Base-by-base conservation (phyloP, 1,139 yeast genomes). In the Suhomyces taliae region DNA sequence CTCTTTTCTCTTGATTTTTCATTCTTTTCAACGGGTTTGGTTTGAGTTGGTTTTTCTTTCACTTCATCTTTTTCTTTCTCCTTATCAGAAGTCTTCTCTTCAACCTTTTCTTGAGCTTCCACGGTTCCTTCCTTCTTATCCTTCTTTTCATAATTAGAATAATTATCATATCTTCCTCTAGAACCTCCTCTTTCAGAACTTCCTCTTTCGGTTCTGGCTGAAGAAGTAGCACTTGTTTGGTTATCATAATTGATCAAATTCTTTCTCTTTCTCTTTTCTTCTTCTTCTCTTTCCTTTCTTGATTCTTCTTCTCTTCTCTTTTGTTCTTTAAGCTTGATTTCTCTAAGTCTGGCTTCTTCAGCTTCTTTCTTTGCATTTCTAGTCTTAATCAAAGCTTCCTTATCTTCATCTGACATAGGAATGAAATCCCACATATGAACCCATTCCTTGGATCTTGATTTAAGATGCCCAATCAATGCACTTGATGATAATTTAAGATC, bases 401-500 rank as follows among this genome's bases (percentile, higher is more conserved):
- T 64, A 15, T 60, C 70, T 27, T 65, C 72, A 5, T 66, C 74
- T n/a, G 59, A 61, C 64, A 82, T 65, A 2, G 70, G 70, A 48
- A 77, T 70, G 52, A 83, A 83, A 15, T 84, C 87, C 79, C 83
- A 79, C 39, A 76, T 55, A 36, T 76, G 80, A 4, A 83, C 69
- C 82, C 93, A 83, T 1, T 70, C 67, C 36, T 72, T 72, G 8
- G 82, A 67, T 40, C 84, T 72, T 0, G 90, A 79, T 47, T 79
- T 82, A 38, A 90, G 65, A 54, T 85, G 87, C 0, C 95, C 96
- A 46, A 82, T 69, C 47, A 90, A 72, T 1, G 97, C 95, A 57
- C 81, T 82, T 0, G 91, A 83, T 1, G 96, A 85, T 35, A 90
- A 71, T 57, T 83, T 87, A 59, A 91, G 76, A 65, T 91, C 98